Evolutionary conservation across 306 rosid species (phyloP).

Genomic region (Quercus rubra): DNA sequence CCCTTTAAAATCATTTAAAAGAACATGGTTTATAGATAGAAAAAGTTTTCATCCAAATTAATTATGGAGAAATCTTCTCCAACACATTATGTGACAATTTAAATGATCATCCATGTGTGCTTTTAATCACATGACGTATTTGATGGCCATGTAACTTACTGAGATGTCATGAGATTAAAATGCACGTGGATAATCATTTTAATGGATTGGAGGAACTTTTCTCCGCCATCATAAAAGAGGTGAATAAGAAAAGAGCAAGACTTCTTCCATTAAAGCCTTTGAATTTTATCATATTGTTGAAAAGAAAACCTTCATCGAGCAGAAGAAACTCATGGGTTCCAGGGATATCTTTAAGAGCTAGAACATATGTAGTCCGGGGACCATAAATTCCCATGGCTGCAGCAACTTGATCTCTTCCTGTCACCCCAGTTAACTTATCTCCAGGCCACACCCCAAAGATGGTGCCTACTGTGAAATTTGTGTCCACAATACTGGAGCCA

Average conservation of each 20-base stretch:
- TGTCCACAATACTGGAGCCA: constrained; percentile 97
- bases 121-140: too few relatives aligned
- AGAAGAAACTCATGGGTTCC: constrained; percentile 98
- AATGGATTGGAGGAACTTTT: too few relatives aligned
- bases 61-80: too few relatives aligned
- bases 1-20: background rate
- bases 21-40: background rate
- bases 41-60: background rate
- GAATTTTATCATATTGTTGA: background rate
- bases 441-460: constrained; percentile 99
- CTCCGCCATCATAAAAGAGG: background rate
- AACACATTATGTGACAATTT: too few relatives aligned
- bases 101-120: too few relatives aligned
- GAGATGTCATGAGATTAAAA: too few relatives aligned
- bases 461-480: constrained; percentile 97
- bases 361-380: constrained; percentile 93
- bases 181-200: too few relatives aligned
- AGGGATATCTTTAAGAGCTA: constrained; percentile 77
- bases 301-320: constrained; percentile 79
- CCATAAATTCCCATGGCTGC: constrained; percentile 99
- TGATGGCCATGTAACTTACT: too few relatives aligned
- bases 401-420: constrained; percentile 92
- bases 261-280: background rate
- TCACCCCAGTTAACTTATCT: constrained; percentile 81
- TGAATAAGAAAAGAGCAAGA: background rate